Base-by-base conservation (phyloP, 805 yeast genomes). In the Vanderwaltozyma tropicalis region DNA sequence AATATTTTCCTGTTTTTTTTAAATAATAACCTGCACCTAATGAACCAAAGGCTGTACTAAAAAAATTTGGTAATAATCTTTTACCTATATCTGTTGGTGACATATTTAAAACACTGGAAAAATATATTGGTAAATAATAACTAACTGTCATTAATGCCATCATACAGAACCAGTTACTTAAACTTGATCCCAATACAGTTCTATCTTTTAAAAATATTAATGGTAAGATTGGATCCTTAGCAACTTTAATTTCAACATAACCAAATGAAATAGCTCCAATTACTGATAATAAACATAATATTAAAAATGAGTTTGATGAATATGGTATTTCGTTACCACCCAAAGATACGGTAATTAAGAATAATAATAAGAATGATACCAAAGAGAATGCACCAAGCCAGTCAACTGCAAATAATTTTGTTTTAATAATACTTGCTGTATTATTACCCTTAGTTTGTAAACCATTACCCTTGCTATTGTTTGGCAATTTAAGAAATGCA, bases 21-120 rank as follows among this genome's bases (percentile, higher is more conserved):
- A 79, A 78, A 56, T 76, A 78, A 34, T 62, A 53, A 1, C 86
- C 86, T 9, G 83, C 71, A 9, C 75, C 74, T 16, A 79, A 62
- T 1, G 83, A 76, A 2, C 85, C 79, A 29, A 66, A 31, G 1
- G 83, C 73, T 11, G 72, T 68, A 10, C 74, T 68, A 38, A 80
- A 57, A 49, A 79, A 77, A 45, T 74, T 76, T 9, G 85, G 82
- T 21, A 78, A 56, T 39, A 76, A 55, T 47, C 83, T 63, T 32
- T 67, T 52, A 8, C 87, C 89, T 41, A 75, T 72, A 39, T 72
- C 68, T 4, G 76, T 70, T 0, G 87, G 66, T 13, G 68, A 53
- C 37, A 76, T 57, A 16, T 67, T 64, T 49, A 73, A 53, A 0
- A 77, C 83, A 0, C 82, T 63, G 2, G 77, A 63, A 46, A 69